Evolutionary conservation across 73 alveolate genomes (phyloP).

Genomic region (Paramecium octaurelia): DNA sequence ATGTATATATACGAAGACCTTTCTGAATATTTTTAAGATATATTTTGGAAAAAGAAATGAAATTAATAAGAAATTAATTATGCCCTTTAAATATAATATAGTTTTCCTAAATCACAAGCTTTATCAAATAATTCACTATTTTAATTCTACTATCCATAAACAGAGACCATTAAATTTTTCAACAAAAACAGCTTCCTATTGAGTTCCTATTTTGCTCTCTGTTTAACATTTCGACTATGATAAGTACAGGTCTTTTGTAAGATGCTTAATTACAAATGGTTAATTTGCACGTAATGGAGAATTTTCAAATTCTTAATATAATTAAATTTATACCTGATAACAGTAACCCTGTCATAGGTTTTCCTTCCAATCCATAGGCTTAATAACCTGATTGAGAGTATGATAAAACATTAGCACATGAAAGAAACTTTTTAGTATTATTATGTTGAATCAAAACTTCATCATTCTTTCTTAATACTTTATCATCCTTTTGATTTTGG

Average conservation of each 20-base stretch:
- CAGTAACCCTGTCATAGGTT: neutral
- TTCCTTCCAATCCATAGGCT: neutral
- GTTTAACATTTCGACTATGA: neutral
- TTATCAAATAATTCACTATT: neutral
- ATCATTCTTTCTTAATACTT: neutral
- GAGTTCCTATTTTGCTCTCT: neutral
- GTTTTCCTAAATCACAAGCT: neutral
- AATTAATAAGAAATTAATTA: neutral
- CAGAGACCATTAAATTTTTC: neutral
- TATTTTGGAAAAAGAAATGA: neutral
- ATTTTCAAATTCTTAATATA: neutral
- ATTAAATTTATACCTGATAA: neutral
- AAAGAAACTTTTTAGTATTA: neutral
- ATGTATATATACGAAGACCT: constrained; percentile 22
- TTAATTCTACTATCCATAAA: neutral
- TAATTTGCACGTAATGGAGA: neutral
- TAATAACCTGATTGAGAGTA: neutral
- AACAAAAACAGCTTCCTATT: neutral
- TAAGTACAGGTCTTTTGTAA: neutral
- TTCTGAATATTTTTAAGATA: neutral
- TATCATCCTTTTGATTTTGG: neutral
- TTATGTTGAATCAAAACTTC: neutral
- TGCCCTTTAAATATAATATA: neutral
- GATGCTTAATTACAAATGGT: neutral
- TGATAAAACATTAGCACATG: neutral